Conservation (phyloP, 140 eudicot genomes). For the Ambrosia hybrid region DNA sequence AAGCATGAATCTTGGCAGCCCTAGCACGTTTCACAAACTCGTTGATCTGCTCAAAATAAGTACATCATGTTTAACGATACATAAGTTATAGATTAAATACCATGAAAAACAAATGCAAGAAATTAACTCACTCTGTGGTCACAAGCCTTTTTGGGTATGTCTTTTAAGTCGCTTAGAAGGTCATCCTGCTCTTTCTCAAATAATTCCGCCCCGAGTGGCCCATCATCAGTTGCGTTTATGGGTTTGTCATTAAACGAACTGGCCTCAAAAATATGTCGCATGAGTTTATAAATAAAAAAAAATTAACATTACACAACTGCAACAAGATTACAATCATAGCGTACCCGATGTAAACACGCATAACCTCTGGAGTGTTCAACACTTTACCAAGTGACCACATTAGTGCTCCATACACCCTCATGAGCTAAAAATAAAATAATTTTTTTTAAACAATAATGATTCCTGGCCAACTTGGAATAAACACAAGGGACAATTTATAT, state of each 20-base stretch:
- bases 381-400: constrained; percentile 99
- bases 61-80: neutral
- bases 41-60: constrained; percentile 54
- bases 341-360: constrained; percentile 93
- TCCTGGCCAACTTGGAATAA: neutral
- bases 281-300: constrained; percentile 12
- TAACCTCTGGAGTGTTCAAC: constrained; percentile 87
- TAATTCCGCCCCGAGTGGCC: constrained; percentile 76
- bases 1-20: constrained; percentile 94
- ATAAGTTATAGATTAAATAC: neutral
- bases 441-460: neutral
- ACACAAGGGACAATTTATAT: neutral
- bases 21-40: constrained; percentile 98
- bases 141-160: constrained; percentile 91
- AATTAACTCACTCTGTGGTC: constrained; percentile 72
- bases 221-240: constrained; percentile 49
- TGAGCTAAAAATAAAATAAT: constrained; percentile 44
- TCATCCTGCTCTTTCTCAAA: constrained; percentile 94
- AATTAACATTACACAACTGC: neutral
- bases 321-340: neutral
- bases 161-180: constrained; percentile 73
- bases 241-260: constrained; percentile 95
- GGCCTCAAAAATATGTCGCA: constrained; percentile 7
- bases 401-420: constrained; percentile 95
- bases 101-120: neutral